Evolutionary conservation across 1,284 basidiomycete species (phyloP).

Genomic region (Pterula multifida): DNA sequence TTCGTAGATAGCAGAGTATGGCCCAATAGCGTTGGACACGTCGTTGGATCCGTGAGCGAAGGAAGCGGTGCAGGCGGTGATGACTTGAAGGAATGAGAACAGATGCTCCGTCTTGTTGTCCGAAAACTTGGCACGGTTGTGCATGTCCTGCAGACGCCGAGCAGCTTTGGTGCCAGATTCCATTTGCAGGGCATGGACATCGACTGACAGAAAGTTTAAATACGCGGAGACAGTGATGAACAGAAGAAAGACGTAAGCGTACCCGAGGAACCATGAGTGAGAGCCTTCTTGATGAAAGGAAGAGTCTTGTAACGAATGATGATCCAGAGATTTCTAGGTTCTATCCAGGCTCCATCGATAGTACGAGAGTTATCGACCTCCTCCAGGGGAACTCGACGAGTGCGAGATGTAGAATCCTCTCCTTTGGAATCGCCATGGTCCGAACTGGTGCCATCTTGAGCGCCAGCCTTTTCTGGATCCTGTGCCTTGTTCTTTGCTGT

Average conservation of each 20-base stretch:
- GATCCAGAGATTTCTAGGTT: conserved; percentile 18
- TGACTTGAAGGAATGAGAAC: conserved; percentile 19
- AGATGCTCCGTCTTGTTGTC: conserved; percentile 20
- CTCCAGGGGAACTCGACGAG: conserved; percentile 9
- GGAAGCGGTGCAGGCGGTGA: conserved; percentile 20
- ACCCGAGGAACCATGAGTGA: conserved; percentile 15
- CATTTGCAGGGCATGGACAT: conserved; percentile 8
- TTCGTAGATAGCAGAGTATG: conserved; percentile 19
- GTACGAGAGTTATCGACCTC: conserved; percentile 13
- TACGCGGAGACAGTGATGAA: background rate
- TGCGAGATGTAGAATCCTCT: background rate
- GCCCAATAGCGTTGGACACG: conserved; percentile 19
- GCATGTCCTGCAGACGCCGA: conserved; percentile 13
- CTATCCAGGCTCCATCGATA: conserved; percentile 16
- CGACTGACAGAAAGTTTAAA: conserved; percentile 1
- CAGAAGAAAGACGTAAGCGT: background rate
- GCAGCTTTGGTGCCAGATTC: conserved; percentile 2
- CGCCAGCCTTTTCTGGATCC: background rate
- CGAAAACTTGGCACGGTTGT: conserved; percentile 15
- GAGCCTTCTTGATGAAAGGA: conserved; percentile 14
- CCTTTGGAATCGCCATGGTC: background rate
- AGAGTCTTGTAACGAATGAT: conserved; percentile 16
- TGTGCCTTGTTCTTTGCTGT: background rate
- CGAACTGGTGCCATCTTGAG: background rate
- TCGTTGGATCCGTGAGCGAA: conserved; percentile 21